Evolutionary conservation across 345 rosid genomes (phyloP).

Genomic region (Geranium brycei): DNA sequence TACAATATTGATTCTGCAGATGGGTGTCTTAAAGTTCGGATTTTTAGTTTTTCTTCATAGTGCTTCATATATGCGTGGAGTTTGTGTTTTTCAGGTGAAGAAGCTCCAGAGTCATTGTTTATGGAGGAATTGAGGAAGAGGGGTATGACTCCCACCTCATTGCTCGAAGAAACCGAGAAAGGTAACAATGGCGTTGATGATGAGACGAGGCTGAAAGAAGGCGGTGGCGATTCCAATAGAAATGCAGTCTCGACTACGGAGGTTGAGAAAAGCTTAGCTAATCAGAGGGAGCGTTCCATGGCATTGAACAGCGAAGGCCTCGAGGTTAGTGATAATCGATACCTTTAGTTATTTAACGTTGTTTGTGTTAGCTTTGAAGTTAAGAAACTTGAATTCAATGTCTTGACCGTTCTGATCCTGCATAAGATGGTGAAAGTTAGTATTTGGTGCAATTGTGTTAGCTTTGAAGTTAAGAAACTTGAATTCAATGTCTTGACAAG

Average conservation of each 20-base stretch:
- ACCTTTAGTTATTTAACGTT: too few relatives aligned
- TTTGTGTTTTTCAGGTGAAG: slow-evolving; percentile 38
- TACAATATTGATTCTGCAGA: neutral
- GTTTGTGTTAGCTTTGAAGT: too few relatives aligned
- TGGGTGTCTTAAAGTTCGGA: too few relatives aligned
- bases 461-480: too few relatives aligned
- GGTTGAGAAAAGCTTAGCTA: slow-evolving; percentile 33
- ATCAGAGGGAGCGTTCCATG: slow-evolving; percentile 65
- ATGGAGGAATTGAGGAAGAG: slow-evolving; percentile 72
- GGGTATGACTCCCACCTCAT: slow-evolving; percentile 67
- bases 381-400: too few relatives aligned
- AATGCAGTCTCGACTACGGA: slow-evolving; percentile 38
- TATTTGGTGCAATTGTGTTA: too few relatives aligned
- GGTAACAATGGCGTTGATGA: slow-evolving; percentile 32
- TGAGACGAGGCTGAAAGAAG: slow-evolving; percentile 33
- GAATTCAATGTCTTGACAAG: too few relatives aligned
- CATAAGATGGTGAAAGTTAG: too few relatives aligned
- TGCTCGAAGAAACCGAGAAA: slow-evolving; percentile 42
- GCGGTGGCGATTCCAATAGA: slow-evolving; percentile 28
- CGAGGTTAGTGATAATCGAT: slow-evolving; percentile 31
- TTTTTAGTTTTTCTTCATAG: too few relatives aligned
- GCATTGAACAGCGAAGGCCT: slow-evolving; percentile 80
- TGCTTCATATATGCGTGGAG: too few relatives aligned
- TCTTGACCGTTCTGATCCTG: too few relatives aligned
- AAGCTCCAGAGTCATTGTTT: slow-evolving; percentile 67